Evolutionary conservation across 192 early-diverging fungal species (phyloP).

Genomic region (Lunasporangiospora selenospora): DNA sequence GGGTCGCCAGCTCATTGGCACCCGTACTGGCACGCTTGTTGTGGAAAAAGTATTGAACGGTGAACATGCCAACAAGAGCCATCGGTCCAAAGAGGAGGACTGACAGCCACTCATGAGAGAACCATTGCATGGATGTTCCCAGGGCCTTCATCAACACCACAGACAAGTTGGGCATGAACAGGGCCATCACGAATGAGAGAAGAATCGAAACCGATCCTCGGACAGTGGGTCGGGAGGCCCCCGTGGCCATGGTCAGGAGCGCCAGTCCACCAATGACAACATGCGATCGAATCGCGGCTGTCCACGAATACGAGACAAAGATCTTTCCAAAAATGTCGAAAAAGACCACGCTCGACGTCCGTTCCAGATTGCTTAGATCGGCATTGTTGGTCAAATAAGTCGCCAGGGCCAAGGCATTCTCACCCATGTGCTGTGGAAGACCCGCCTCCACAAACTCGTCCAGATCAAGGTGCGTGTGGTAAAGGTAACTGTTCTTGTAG

Average conservation of each 20-base stretch:
- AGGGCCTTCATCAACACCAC: slow-evolving; percentile 35
- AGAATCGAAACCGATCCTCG: slow-evolving; percentile 17
- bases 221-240: slow-evolving; percentile 15
- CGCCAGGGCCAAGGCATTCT: slow-evolving; percentile 64
- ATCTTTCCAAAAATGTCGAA: slow-evolving; percentile 65
- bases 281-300: slow-evolving; percentile 39
- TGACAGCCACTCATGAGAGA: slow-evolving; percentile 61
- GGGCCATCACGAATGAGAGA: slow-evolving; percentile 22
- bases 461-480: slow-evolving; percentile 73
- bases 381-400: slow-evolving; percentile 57
- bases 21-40: slow-evolving; percentile 11
- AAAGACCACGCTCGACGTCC: slow-evolving; percentile 59
- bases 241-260: slow-evolving; percentile 20
- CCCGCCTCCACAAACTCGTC: slow-evolving; percentile 61
- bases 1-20: slow-evolving; percentile 13
- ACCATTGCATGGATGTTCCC: slow-evolving; percentile 61
- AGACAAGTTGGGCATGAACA: slow-evolving; percentile 21
- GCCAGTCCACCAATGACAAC: slow-evolving; percentile 54
- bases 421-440: slow-evolving; percentile 72
- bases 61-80: slow-evolving; percentile 51
- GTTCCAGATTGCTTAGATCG: slow-evolving; percentile 53
- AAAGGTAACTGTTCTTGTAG: slow-evolving; percentile 68
- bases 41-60: slow-evolving; percentile 44
- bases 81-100: slow-evolving; percentile 57
- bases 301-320: slow-evolving; percentile 67